phyloP scores from a whole-genome alignment of 352 stramenopile genomes.

The Globisporangium okanoganense region DNA sequence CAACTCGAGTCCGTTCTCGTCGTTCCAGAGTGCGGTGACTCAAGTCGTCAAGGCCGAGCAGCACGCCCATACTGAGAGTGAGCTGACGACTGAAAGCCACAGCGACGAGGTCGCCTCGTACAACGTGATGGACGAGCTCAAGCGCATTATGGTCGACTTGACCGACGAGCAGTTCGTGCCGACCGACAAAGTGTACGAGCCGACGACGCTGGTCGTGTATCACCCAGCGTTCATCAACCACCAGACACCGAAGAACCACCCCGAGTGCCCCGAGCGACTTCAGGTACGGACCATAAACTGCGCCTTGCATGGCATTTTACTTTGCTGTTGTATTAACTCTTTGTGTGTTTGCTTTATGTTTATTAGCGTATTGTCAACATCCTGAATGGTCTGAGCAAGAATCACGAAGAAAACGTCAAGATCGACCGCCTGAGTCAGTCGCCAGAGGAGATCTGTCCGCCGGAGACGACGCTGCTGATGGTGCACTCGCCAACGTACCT shows the following conservation, averaged over 20 bases:
- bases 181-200: constrained; percentile 18
- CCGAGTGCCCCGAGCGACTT: constrained; percentile 77
- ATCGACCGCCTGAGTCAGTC: constrained; percentile 63
- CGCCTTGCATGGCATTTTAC: not conserved
- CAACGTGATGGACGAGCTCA: constrained; percentile 67
- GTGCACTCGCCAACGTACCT: constrained; percentile 85
- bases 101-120: constrained; percentile 6
- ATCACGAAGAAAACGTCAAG: constrained; percentile 59
- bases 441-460: constrained; percentile 68
- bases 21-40: constrained; percentile 15
- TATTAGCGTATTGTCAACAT: constrained; percentile 67
- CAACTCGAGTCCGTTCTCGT: constrained; percentile 41
- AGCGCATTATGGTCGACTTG: constrained; percentile 74
- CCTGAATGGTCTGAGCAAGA: constrained; percentile 54
- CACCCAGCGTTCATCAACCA: constrained; percentile 84
- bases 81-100: constrained; percentile 12
- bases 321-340: not conserved
- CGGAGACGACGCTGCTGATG: constrained; percentile 71
- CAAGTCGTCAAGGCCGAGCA: constrained; percentile 31
- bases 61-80: not conserved
- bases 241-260: constrained; percentile 78
- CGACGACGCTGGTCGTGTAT: constrained; percentile 75
- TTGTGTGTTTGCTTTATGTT: not conserved
- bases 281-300: constrained; percentile 42
- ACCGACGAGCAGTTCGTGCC: constrained; percentile 51